Conservation (phyloP, 208 protist genomes). For the Porcisia hertigi region DNA sequence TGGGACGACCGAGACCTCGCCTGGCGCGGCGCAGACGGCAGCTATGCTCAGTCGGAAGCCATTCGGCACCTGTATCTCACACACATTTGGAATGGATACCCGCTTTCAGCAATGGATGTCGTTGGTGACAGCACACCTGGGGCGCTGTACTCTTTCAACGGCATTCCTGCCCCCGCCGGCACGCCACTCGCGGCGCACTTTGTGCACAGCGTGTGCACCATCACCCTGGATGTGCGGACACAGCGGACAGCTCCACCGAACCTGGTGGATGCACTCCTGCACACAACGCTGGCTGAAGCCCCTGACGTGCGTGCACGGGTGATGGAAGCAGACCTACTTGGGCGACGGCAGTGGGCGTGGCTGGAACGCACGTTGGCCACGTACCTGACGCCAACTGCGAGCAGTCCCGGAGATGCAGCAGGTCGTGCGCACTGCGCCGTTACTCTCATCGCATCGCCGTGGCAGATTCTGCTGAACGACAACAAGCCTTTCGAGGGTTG, state of each 20-base stretch:
- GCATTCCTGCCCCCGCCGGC: slow-evolving; percentile 27
- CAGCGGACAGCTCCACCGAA: slow-evolving; percentile 30
- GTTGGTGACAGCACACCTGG: slow-evolving; percentile 15
- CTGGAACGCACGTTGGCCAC: slow-evolving; percentile 52
- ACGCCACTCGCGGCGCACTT: slow-evolving; percentile 26
- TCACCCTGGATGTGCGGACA: slow-evolving; percentile 47
- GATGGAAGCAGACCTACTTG: slow-evolving; percentile 63
- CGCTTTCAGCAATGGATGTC: slow-evolving; percentile 7
- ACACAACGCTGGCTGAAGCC: slow-evolving; percentile 7
- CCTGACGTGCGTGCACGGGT: slow-evolving; percentile 12
- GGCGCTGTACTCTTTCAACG: slow-evolving; percentile 35
- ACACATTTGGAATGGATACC: slow-evolving; percentile 27
- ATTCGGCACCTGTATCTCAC: slow-evolving; percentile 55
- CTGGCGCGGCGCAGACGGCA: slow-evolving; percentile 48
- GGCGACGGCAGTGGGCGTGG: slow-evolving; percentile 81
- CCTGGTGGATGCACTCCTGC: slow-evolving; percentile 25
- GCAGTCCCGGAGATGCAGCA: slow-evolving; percentile 20
- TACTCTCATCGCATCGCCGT: slow-evolving; percentile 63
- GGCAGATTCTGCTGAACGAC: slow-evolving; percentile 79
- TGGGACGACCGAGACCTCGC: slow-evolving; percentile 88
- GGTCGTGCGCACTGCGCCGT: slow-evolving; percentile 48
- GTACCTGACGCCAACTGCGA: slow-evolving; percentile 16
- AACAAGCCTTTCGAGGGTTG: slow-evolving; percentile 74
- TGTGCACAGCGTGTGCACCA: slow-evolving; percentile 43
- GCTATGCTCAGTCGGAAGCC: slow-evolving; percentile 40